Conservation (phyloP, 2,329 filamentous ascomycete genomes). For the Sodiomyces alkalinus region DNA sequence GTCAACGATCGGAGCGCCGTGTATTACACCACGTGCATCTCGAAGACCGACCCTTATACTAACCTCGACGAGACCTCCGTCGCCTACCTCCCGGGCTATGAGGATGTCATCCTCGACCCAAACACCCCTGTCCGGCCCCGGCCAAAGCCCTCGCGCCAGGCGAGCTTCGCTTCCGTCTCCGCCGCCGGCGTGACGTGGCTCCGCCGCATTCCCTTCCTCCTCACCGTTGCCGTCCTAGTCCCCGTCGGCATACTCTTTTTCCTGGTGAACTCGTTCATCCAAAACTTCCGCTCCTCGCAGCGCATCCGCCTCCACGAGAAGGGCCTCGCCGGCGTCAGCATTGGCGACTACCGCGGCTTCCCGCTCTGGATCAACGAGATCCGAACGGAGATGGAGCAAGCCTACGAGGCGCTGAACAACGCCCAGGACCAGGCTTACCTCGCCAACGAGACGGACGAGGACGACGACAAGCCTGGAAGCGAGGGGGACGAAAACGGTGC, state of each 20-base stretch:
- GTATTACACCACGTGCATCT: conserved; percentile 71
- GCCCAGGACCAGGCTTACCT: conserved; percentile 59
- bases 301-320: conserved; percentile 65
- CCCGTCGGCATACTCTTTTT: conserved; percentile 59
- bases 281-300: conserved; percentile 58
- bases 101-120: conserved; percentile 60
- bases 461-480: too few relatives aligned
- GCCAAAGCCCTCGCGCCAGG: conserved; percentile 16
- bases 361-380: conserved; percentile 64
- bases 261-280: conserved; percentile 59
- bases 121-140: conserved; percentile 40
- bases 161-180: conserved; percentile 17
- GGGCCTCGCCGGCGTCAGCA: conserved; percentile 50
- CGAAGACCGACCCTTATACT: conserved; percentile 62
- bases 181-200: conserved; percentile 20
- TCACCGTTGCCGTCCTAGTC: conserved; percentile 54
- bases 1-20: conserved; percentile 71
- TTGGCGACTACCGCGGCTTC: conserved; percentile 53
- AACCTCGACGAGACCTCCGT: conserved; percentile 52
- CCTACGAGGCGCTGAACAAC: conserved; percentile 58
- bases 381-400: conserved; percentile 60
- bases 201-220: conserved; percentile 43
- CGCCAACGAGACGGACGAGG: conserved; percentile 35
- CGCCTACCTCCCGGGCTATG: conserved; percentile 61
- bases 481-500: conserved; percentile 17